phyloP scores from a whole-genome alignment of 2,329 filamentous ascomycete species.

The Pseudogymnoascus verrucosus region DNA sequence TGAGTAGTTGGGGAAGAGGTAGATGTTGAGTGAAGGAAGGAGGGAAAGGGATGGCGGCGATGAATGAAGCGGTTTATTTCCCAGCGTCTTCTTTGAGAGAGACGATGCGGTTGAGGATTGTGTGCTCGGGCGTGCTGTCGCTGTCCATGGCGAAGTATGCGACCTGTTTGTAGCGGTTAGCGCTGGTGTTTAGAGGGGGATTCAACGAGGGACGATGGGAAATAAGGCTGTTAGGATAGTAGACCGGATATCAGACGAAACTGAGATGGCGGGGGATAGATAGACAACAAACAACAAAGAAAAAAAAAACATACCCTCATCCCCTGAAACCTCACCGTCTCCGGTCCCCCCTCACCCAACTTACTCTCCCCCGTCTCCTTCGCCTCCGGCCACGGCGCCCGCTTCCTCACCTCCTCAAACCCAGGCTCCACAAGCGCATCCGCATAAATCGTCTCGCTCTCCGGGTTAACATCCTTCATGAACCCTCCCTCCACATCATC shows the following conservation, averaged over 20 bases:
- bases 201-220: background rate
- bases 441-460: conserved; percentile 72
- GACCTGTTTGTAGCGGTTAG: background rate
- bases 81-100: conserved; percentile 81
- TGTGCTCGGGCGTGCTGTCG: conserved; percentile 69
- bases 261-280: background rate
- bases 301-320: conserved; percentile 65
- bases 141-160: conserved; percentile 55
- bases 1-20: background rate
- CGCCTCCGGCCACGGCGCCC: conserved; percentile 76
- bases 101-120: conserved; percentile 87
- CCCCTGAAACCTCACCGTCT: conserved; percentile 82
- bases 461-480: conserved; percentile 73
- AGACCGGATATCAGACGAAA: background rate
- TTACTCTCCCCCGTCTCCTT: conserved; percentile 55
- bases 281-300: background rate
- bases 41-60: background rate
- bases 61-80: conserved; percentile 36
- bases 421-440: conserved; percentile 76
- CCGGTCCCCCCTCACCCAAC: conserved; percentile 53
- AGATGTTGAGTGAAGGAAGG: background rate
- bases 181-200: background rate
- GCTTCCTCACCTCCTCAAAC: conserved; percentile 64
- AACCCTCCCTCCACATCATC: conserved; percentile 71
- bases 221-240: background rate